These are phyloP conservation scores for Platismatia glauca DNA, from an alignment of 495 filamentous ascomycete species.

Conservation along the genomic window DNA sequence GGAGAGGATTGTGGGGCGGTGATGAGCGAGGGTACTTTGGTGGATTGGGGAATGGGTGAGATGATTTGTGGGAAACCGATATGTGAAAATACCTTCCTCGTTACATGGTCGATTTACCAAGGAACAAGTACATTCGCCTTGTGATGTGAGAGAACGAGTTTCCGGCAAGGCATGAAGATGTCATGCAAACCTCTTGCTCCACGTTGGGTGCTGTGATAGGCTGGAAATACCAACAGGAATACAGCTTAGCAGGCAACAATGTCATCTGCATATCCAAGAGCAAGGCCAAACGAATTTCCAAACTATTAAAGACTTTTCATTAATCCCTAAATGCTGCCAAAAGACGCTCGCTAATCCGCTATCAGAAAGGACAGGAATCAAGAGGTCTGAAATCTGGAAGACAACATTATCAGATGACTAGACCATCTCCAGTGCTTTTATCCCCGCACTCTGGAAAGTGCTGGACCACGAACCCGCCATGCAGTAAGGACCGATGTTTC, in stretches of 20 bases:
- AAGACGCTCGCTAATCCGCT: conserved; percentile 24
- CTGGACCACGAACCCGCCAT: conserved; percentile 1
- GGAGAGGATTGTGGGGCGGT: conserved; percentile 19
- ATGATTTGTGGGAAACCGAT: background rate
- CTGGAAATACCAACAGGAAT: background rate
- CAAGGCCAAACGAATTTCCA: background rate
- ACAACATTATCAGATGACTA: conserved; percentile 15
- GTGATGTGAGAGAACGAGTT: background rate
- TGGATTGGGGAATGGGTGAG: background rate
- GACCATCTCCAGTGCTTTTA: conserved; percentile 15
- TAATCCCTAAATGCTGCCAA: conserved; percentile 7
- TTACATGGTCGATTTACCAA: background rate
- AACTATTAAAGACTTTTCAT: conserved; percentile 3
- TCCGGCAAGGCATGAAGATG: background rate
- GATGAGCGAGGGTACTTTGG: background rate
- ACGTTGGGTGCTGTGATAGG: background rate
- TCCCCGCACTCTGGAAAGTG: background rate
- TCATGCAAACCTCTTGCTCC: background rate
- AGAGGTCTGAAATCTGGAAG: conserved; percentile 4
- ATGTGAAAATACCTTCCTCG: background rate
- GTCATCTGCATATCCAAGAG: background rate
- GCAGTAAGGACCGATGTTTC: conserved; percentile 16
- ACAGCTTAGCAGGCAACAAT: background rate
- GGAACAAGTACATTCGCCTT: no score
- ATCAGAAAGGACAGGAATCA: conserved; percentile 23